A percentile compares a stretch with the other conserved stretches of the same genome.
These are phyloP conservation scores for Cercophora newfieldiana DNA, from an alignment of 495 filamentous ascomycete species.

Conservation along the genomic window DNA sequence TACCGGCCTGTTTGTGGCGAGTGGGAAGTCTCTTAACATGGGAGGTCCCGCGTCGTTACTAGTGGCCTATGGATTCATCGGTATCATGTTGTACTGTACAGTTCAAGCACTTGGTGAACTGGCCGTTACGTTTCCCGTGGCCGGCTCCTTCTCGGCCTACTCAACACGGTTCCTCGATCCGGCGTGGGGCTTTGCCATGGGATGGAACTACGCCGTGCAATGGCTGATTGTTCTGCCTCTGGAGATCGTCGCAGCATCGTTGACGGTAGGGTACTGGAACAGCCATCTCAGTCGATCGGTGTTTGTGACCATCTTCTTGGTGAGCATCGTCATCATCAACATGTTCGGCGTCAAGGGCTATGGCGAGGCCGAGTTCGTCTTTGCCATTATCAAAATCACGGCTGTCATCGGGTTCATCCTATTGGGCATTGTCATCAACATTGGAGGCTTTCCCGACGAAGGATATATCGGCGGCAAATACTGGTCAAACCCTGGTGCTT, in stretches of 20 bases:
- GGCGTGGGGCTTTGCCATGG: constrained; percentile 97
- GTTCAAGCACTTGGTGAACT: constrained; percentile 91
- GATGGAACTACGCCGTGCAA: constrained; percentile 96
- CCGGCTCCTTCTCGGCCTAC: constrained; percentile 90
- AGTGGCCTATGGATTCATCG: constrained; percentile 79
- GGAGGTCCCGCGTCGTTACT: constrained; percentile 86
- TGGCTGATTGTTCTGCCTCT: constrained; percentile 88
- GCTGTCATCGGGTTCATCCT: constrained; percentile 88
- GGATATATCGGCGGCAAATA: constrained; percentile 82
- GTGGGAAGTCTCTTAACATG: constrained; percentile 70
- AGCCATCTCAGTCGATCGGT: constrained; percentile 64
- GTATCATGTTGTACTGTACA: constrained; percentile 87
- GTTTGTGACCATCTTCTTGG: constrained; percentile 83
- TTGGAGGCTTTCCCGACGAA: constrained; percentile 71
- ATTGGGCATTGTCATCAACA: constrained; percentile 75
- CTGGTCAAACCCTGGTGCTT: constrained; percentile 86
- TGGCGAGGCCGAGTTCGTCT: constrained; percentile 88
- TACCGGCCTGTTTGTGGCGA: constrained; percentile 88
- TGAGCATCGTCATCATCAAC: constrained; percentile 75
- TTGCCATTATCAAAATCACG: constrained; percentile 80
- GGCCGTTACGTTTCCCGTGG: constrained; percentile 86
- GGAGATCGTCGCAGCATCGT: constrained; percentile 87
- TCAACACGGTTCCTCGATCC: constrained; percentile 92
- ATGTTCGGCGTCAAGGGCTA: constrained; percentile 84
- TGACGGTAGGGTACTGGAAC: constrained; percentile 88